phyloP scores from a whole-genome alignment of 2,329 filamentous ascomycete genomes.

The Ceratocystis lukuohia region DNA sequence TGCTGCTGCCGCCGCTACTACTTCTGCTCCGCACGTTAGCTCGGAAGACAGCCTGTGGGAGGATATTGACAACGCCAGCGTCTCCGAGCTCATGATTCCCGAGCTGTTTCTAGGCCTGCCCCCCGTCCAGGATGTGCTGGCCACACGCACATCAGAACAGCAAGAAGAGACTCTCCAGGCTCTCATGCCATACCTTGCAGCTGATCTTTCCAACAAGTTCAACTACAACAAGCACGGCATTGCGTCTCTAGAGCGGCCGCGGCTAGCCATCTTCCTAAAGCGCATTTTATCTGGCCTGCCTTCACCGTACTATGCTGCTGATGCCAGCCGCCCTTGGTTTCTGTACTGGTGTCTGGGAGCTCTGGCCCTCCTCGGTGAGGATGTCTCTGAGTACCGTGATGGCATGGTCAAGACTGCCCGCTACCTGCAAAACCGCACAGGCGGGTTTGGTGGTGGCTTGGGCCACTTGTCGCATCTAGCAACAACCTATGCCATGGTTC shows the following conservation, averaged over 20 bases:
- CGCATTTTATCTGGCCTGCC: slow-evolving; percentile 50
- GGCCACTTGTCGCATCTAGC: slow-evolving; percentile 83
- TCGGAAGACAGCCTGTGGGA: slow-evolving; percentile 16
- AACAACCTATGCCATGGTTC: slow-evolving; percentile 70
- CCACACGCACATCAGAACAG: slow-evolving; percentile 52
- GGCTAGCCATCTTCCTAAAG: slow-evolving; percentile 50
- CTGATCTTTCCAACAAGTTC: slow-evolving; percentile 29
- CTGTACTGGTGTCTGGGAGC: slow-evolving; percentile 82
- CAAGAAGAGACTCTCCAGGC: slow-evolving; percentile 57
- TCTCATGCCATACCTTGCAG: slow-evolving; percentile 55
- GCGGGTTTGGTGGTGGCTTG: slow-evolving; percentile 88
- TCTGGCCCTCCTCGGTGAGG: slow-evolving; percentile 62
- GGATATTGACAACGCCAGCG: slow-evolving; percentile 14
- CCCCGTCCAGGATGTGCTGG: slow-evolving; percentile 49
- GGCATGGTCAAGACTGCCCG: slow-evolving; percentile 60
- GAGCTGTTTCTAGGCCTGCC: slow-evolving; percentile 45
- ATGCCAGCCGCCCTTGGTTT: slow-evolving; percentile 86
- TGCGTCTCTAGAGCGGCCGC: slow-evolving; percentile 54
- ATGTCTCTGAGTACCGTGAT: slow-evolving; percentile 53
- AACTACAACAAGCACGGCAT: slow-evolving; percentile 59
- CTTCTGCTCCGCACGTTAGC: not conserved
- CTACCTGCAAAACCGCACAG: slow-evolving; percentile 67
- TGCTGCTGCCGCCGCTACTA: not conserved
- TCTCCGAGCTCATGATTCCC: slow-evolving; percentile 29
- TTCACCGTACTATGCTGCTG: slow-evolving; percentile 54